phyloP scores from a whole-genome alignment of 805 yeast genomes.

The Metschnikowia henanensis region DNA sequence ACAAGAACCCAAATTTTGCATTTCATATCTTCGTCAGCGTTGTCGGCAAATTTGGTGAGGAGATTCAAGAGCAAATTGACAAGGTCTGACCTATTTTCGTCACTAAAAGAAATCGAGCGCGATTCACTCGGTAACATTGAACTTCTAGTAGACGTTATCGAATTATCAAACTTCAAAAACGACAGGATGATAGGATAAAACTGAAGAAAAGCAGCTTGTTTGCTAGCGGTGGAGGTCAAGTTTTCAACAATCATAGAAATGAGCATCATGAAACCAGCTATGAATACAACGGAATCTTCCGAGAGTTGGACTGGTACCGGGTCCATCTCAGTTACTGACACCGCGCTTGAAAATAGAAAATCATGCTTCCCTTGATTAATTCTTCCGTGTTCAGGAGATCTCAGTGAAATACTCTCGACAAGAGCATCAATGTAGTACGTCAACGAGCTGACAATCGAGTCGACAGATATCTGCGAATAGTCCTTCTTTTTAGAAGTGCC shows the following conservation, averaged over 20 bases:
- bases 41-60: slow-evolving; percentile 50
- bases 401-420: slow-evolving; percentile 32
- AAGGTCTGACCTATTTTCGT: slow-evolving; percentile 36
- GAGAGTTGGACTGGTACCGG: slow-evolving; percentile 53
- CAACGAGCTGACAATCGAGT: slow-evolving; percentile 52
- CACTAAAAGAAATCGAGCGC: slow-evolving; percentile 28
- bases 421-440: slow-evolving; percentile 52
- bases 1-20: slow-evolving; percentile 62
- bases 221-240: slow-evolving; percentile 25
- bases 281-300: slow-evolving; percentile 75
- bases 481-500: slow-evolving; percentile 35
- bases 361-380: slow-evolving; percentile 37
- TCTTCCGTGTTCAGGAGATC: slow-evolving; percentile 25
- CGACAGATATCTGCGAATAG: slow-evolving; percentile 53
- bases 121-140: slow-evolving; percentile 13
- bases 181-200: slow-evolving; percentile 34
- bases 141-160: slow-evolving; percentile 21
- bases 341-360: slow-evolving; percentile 18
- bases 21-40: slow-evolving; percentile 32
- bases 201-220: slow-evolving; percentile 27
- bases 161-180: slow-evolving; percentile 42
- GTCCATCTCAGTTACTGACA: slow-evolving; percentile 15
- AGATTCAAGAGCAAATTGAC: slow-evolving; percentile 48
- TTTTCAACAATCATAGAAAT: slow-evolving; percentile 41
- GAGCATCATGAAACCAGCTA: slow-evolving; percentile 72